Evolutionary conservation across 2,329 filamentous ascomycete species (phyloP), one percentile per base, ranked within the genome.

Genomic region (Diaporthe vexans): DNA sequence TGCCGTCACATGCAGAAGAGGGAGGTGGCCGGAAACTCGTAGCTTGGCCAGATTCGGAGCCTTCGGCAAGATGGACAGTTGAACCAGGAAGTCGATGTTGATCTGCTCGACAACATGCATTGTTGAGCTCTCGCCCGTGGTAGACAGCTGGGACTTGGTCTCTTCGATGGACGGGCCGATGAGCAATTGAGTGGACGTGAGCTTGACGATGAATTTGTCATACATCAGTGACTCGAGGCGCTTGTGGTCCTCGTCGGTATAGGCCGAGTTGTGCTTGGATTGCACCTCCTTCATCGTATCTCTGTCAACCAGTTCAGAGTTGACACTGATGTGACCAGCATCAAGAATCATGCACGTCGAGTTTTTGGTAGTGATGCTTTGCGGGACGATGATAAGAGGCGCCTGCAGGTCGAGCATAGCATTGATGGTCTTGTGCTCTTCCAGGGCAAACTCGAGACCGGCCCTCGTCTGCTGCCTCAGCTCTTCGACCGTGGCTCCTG

Each of bases 371-470:
- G 93, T 96, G 74, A 99, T 97, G 79, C 94, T 98, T 81, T 98
- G 95, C 0, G 97, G 97, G 13, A 99, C 91, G 77, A 99, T 98
- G 78, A 99, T 97, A 1, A 99, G 90, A 48, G 97, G 97, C 0
- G 97, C 97, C 81, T 98, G 95, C 17, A 99, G 90, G 82, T 99
- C 97, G 57, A 99, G 88, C 79, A 98, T 95, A 19, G 96, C 96
- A 79, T 99, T 98, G 81, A 99, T 93, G 2, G 97, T 98, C 86
- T 98, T 98, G 87, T 99, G 97, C 81, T 99, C 97, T 80, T 98
- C 94, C 4, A 99, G 86, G 0, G 97, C 97, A 83, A 98, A 99
- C 83, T 99, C 95, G 46, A 99, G 90, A 35, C 97, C 96, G 67
- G 97, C 96, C 81, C 97, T 91, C 6, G 97, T 99, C 84, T 99